Evolutionary conservation across 345 rosid genomes (phyloP).

Genomic region (Rubroshorea leprosula): DNA sequence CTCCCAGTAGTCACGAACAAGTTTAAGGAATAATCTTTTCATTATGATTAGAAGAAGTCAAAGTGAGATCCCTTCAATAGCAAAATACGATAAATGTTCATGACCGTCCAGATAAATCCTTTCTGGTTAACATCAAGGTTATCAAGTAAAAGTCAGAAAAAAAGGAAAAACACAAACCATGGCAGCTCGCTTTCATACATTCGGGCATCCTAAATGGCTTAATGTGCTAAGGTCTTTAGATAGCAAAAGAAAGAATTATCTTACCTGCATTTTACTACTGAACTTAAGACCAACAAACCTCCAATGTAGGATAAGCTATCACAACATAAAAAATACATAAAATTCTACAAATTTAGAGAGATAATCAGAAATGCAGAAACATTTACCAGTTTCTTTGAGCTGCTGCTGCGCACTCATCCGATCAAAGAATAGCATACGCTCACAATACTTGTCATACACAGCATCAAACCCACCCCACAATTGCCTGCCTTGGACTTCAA

Average conservation of each 20-base stretch:
- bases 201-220: not conserved
- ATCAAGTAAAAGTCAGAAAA: too few relatives aligned
- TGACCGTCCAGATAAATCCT: too few relatives aligned
- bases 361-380: constrained; percentile 1
- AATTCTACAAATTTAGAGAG: constrained; percentile 11
- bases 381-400: constrained; percentile 55
- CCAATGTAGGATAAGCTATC: not conserved
- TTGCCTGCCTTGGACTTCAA: constrained; percentile 78
- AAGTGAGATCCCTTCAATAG: too few relatives aligned
- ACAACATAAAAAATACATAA: not conserved
- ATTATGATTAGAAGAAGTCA: too few relatives aligned
- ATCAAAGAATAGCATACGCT: constrained; percentile 83
- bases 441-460: constrained; percentile 80
- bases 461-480: constrained; percentile 99
- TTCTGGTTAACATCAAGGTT: too few relatives aligned
- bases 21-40: too few relatives aligned
- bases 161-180: too few relatives aligned
- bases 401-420: constrained; percentile 62
- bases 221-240: not conserved
- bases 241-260: not conserved
- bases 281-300: not conserved
- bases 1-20: too few relatives aligned
- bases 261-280: not conserved
- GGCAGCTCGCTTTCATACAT: too few relatives aligned
- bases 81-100: too few relatives aligned